Evolutionary conservation across 1,284 basidiomycete genomes (phyloP).

Genomic region (Sphagnurus paluster): DNA sequence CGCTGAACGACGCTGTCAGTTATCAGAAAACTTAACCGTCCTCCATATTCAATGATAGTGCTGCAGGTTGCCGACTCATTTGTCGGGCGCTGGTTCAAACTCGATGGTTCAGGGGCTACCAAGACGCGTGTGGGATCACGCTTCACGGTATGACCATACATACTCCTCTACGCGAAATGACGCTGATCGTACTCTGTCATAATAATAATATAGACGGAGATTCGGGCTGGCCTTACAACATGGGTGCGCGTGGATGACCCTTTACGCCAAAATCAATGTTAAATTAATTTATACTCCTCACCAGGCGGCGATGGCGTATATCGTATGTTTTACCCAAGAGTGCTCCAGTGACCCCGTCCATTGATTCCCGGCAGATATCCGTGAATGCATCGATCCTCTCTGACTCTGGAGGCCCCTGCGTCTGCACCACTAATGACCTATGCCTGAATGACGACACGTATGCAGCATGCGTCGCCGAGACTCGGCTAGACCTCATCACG

Average conservation of each 20-base stretch:
- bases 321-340: constrained; percentile 37
- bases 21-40: background rate
- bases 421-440: constrained; percentile 55
- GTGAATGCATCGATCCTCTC: constrained; percentile 81
- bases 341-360: background rate
- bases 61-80: constrained; percentile 66
- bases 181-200: background rate
- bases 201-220: constrained; percentile 74
- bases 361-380: constrained; percentile 58
- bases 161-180: background rate
- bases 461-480: constrained; percentile 62
- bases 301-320: constrained; percentile 71
- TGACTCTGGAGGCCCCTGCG: constrained; percentile 81
- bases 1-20: constrained; percentile 27
- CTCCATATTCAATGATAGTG: background rate
- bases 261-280: background rate
- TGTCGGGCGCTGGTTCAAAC: constrained; percentile 80
- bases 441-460: constrained; percentile 65
- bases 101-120: constrained; percentile 81
- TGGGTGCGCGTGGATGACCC: constrained; percentile 52
- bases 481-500: constrained; percentile 74
- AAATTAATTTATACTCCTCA: background rate
- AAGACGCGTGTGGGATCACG: constrained; percentile 75
- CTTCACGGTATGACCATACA: constrained; percentile 58
- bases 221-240: constrained; percentile 81